Evolutionary conservation across 371 early-diverging fungal species (phyloP), one percentile per base, ranked within the genome.

Genomic region (Rhizopus microsporus): DNA sequence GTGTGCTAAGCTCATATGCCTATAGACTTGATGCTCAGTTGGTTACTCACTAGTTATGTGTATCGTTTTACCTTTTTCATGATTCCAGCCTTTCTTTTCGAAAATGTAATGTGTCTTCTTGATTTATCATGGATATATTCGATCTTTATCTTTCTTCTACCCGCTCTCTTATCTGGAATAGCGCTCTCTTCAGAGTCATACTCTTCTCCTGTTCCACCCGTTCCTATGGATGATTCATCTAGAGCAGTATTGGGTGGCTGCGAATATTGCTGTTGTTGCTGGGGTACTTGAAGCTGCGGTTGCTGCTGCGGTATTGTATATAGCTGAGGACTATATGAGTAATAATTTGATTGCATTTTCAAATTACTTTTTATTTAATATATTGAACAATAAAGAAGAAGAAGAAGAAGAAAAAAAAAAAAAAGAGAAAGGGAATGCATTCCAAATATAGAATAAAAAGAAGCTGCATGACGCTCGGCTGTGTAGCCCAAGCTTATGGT

Each of bases 81-180:
- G 52, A 98, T 92, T 15, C 98, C 98, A 34, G 95, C 93, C 71
- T 97, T 98, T 72, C 99, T 80, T 74, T 98, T 98, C 62, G 89
- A 88, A 70, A 98, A 98, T 16, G 97, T 96, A 54, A 97, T 95
- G 59, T 94, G 92, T 60, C 98, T 84, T 65, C 93, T 84, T 49
- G 86, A 88, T 77, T 92, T 94, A 65, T 94, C 95, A 48, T 86
- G 85, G 51, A 98, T 98, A 64, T 88, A 97, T 69, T 93, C 94
- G 68, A 96, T 94, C 67, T 90, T 93, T 68, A 97, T 95, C 71
- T 96, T 95, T 63, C 93, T 84, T 46, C 97, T 78, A 5, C 91
- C 91, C 32, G 86, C 75, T 5, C 84, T 80, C 72, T 87, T 88
- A 51, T 77, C 81, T 31, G 57, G 63, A 47, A 76, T 65, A 12